These are phyloP conservation scores for Clarireedia hainanense DNA, from an alignment of 2,329 filamentous ascomycete genomes.

Conservation along the genomic window DNA sequence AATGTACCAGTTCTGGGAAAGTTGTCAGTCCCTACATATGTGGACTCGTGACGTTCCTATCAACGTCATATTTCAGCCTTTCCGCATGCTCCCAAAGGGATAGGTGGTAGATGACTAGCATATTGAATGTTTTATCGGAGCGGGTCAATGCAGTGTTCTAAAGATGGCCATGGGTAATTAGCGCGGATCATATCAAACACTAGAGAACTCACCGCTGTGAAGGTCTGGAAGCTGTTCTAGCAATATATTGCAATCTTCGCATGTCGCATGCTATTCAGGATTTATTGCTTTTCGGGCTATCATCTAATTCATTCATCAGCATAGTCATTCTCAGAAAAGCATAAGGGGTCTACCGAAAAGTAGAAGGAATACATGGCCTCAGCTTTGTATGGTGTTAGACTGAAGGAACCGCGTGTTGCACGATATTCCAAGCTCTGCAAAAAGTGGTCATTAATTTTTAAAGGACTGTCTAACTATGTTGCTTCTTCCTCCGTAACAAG, in stretches of 20 bases:
- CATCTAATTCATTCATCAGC: slow-evolving; percentile 1
- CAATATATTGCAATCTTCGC: slow-evolving; percentile 7
- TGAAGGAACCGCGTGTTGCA: background rate
- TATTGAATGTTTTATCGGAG: slow-evolving; percentile 17
- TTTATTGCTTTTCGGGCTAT: slow-evolving; percentile 12
- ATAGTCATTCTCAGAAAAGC: background rate
- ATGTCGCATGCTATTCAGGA: slow-evolving; percentile 12
- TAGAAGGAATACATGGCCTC: slow-evolving; percentile 20
- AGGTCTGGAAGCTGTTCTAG: slow-evolving; percentile 5
- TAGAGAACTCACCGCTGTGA: slow-evolving; percentile 10
- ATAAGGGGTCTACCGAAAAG: slow-evolving; percentile 4
- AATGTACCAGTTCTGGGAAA: slow-evolving; percentile 13
- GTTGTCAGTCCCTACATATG: slow-evolving; percentile 16
- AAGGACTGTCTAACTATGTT: slow-evolving; percentile 8
- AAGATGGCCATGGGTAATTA: background rate
- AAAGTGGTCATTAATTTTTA: slow-evolving; percentile 6
- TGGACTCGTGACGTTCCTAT: slow-evolving; percentile 15
- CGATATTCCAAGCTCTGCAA: slow-evolving; percentile 12
- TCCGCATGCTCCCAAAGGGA: slow-evolving; percentile 10
- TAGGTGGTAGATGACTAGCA: slow-evolving; percentile 15
- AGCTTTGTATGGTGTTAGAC: slow-evolving; percentile 3
- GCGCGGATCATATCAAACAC: background rate
- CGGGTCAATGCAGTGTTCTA: slow-evolving; percentile 18
- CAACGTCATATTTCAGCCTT: slow-evolving; percentile 6
- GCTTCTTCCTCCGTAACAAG: slow-evolving; percentile 13